A percentile compares a stretch with the other conserved stretches of the same genome.
These are phyloP conservation scores for Styphnolobium japonicum DNA, from an alignment of 306 rosid species.

Conservation along the genomic window DNA sequence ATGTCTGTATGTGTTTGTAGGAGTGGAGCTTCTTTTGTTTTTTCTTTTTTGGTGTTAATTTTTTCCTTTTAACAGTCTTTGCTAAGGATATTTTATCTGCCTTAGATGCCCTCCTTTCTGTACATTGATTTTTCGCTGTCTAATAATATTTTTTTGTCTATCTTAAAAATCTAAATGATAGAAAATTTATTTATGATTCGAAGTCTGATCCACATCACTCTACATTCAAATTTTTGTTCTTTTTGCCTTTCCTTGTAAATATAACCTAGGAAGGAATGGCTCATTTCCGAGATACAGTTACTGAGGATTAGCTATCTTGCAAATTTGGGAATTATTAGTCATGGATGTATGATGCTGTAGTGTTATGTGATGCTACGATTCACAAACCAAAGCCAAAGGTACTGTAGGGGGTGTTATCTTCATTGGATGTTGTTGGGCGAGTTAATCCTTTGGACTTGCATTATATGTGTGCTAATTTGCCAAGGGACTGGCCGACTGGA, in stretches of 20 bases:
- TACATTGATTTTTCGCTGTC: too few relatives aligned
- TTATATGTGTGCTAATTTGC: neutral
- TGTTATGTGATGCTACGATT: neutral
- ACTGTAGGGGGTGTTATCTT: neutral
- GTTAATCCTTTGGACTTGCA: neutral
- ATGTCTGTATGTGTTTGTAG: neutral
- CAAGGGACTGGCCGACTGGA: neutral
- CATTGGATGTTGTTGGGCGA: neutral
- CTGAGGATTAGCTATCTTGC: neutral
- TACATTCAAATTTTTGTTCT: neutral
- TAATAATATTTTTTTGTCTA: too few relatives aligned
- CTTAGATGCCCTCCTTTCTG: too few relatives aligned
- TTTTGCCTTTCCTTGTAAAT: neutral
- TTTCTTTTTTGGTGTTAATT: neutral
- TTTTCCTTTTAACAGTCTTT: neutral
- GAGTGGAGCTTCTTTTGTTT: neutral
- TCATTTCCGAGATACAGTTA: neutral
- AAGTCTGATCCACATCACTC: neutral
- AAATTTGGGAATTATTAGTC: neutral
- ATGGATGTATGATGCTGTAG: neutral
- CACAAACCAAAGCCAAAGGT: neutral
- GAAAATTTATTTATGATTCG: neutral
- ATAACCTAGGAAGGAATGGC: neutral
- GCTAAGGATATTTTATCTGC: neutral
- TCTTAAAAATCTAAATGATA: neutral